These are phyloP conservation scores for Cryoendolithus antarcticus DNA, from an alignment of 2,329 filamentous ascomycete genomes.

Conservation along the genomic window DNA sequence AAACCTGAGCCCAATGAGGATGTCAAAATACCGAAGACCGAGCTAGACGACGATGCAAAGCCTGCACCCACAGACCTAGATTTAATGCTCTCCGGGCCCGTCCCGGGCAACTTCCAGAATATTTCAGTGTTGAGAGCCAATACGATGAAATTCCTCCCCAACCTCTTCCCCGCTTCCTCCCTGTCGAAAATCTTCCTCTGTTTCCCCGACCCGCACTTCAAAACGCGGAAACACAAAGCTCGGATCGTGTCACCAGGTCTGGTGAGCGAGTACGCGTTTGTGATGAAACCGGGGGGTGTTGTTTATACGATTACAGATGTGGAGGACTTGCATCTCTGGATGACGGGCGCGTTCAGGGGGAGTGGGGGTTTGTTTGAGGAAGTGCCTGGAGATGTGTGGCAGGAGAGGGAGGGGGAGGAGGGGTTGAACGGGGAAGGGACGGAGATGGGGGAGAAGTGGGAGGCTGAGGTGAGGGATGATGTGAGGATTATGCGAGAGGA, in stretches of 20 bases:
- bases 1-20: no score
- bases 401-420: conserved; percentile 52
- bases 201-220: conserved; percentile 98
- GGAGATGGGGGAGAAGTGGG: conserved; percentile 17
- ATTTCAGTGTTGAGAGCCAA: conserved; percentile 82
- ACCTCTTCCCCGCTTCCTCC: conserved; percentile 76
- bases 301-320: conserved; percentile 98
- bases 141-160: conserved; percentile 98
- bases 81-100: conserved; percentile 2
- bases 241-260: conserved; percentile 82
- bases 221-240: conserved; percentile 92
- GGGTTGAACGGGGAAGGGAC: no score
- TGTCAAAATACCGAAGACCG: no score
- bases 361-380: conserved; percentile 30
- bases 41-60: no score
- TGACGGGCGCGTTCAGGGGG: conserved; percentile 61
- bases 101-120: conserved; percentile 58
- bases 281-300: conserved; percentile 67
- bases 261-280: conserved; percentile 88
- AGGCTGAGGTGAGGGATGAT: conserved; percentile 60
- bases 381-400: conserved; percentile 48
- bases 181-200: conserved; percentile 91
- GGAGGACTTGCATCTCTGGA: conserved; percentile 85
- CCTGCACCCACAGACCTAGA: no score
- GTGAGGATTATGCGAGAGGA: conserved; percentile 64